These are phyloP conservation scores for Penicillium polonicum DNA, from an alignment of 2,329 filamentous ascomycete genomes.

Conservation along the genomic window DNA sequence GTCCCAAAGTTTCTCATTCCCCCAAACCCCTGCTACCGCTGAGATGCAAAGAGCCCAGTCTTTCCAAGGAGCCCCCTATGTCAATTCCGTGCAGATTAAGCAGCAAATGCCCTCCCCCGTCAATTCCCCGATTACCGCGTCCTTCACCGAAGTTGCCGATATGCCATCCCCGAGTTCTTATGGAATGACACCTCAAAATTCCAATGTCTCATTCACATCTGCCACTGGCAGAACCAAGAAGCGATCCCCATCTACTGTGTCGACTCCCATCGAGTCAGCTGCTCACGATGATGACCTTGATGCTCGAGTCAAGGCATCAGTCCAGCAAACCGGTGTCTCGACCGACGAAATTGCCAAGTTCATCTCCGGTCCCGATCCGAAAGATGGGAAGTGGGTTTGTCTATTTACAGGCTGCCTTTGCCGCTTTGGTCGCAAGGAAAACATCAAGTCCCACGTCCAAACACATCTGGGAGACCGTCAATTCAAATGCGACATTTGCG, in stretches of 20 bases:
- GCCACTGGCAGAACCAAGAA: conserved; percentile 23
- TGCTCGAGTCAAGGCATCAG: conserved; percentile 59
- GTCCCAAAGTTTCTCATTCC: conserved; percentile 33
- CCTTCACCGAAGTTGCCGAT: conserved; percentile 55
- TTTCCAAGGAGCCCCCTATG: conserved; percentile 45
- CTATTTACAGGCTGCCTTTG: conserved; percentile 78
- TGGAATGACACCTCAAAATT: conserved; percentile 27
- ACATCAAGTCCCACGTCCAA: conserved; percentile 97
- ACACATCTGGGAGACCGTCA: conserved; percentile 96
- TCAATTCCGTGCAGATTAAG: conserved; percentile 38
- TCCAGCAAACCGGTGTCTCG: conserved; percentile 78
- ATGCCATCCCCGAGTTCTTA: conserved; percentile 32
- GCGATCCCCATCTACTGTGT: conserved; percentile 20
- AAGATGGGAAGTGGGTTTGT: conserved; percentile 78
- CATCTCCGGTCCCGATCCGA: conserved; percentile 69
- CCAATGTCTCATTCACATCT: conserved; percentile 32
- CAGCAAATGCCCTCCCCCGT: conserved; percentile 57
- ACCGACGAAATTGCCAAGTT: conserved; percentile 77
- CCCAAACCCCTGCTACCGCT: conserved; percentile 34
- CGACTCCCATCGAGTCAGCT: conserved; percentile 37
- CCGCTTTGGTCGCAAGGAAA: conserved; percentile 94
- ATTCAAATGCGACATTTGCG: conserved; percentile 88
- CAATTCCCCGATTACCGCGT: conserved; percentile 47
- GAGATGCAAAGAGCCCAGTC: conserved; percentile 49
- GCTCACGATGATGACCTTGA: conserved; percentile 53